Evolutionary conservation across 192 early-diverging fungal species (phyloP), one percentile per base, ranked within the genome.

Genomic region (Coemansia sp.): DNA sequence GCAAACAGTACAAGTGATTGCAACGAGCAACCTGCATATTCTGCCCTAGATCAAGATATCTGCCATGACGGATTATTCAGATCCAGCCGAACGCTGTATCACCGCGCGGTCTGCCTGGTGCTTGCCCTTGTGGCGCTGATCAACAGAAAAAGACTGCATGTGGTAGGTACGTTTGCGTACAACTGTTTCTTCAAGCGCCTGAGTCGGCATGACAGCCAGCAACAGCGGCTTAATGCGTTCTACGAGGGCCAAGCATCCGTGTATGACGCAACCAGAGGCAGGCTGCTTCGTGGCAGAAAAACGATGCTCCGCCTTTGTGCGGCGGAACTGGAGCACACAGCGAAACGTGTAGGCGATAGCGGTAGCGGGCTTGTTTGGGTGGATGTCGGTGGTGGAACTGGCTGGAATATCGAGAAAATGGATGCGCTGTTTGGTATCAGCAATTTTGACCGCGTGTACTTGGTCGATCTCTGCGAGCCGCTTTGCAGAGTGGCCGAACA

Each of bases 241-340:
- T 94, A 94, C 71, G 80, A 87, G 67, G 87, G 88, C 59, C 91
- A 93, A 62, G 91, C 93, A 10, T 84, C 86, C 15, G 85, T 92
- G 9, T 94, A 92, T 64, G 93, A 94, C 63, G 84, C 85, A 1
- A 91, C 93, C 21, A 88, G 93, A 28, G 67, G 79, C 15, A 65
- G 87, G 39, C 74, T 94, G 46, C 76, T 94, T 26, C 86, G 92
- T 56, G 92, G 93, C 26, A 81, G 92, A 28, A 85, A 67, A 60
- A 91, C 89, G 34, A 92, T 92, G 89, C 82, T 94, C n/a, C 86
- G 86, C 29, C 82, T 93, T n/a, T 88, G 89, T 49, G 91, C 91
- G 20, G 92, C 91, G 20, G 90, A 94, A 65, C 76, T 94, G 8
- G 77, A 64, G 53, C 45, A 5, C 55, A 30, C 31, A 39, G 10